phyloP scores from a whole-genome alignment of 176 grass and related monocot genomes.

The Eleusine coracana region DNA sequence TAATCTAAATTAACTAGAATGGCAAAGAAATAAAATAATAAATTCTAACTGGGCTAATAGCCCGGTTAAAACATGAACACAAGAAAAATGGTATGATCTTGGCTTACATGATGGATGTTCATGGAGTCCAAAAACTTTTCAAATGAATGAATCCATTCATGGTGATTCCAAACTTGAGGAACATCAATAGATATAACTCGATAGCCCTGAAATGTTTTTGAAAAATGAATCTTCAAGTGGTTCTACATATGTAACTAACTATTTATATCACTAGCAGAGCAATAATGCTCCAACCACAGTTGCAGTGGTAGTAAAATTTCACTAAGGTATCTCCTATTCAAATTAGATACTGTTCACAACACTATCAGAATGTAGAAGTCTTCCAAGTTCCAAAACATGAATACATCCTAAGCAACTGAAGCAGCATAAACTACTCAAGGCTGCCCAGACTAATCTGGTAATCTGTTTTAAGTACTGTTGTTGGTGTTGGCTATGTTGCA shows the following conservation, averaged over 20 bases:
- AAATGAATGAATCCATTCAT: slow-evolving; percentile 92
- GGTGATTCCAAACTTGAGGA: slow-evolving; percentile 89
- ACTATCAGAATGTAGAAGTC: slow-evolving; percentile 5
- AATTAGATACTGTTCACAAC: background rate
- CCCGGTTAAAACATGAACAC: background rate
- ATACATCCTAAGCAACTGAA: slow-evolving; percentile 19
- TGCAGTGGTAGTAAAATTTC: background rate
- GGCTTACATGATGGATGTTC: slow-evolving; percentile 92
- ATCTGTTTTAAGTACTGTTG: background rate
- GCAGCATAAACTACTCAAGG: slow-evolving; percentile 2
- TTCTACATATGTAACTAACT: background rate
- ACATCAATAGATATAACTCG: slow-evolving; percentile 94
- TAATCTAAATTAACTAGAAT: background rate
- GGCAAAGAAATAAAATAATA: background rate
- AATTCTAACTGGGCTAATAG: background rate
- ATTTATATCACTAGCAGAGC: background rate
- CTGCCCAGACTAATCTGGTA: background rate
- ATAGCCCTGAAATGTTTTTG: slow-evolving; percentile 66
- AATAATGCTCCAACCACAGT: background rate
- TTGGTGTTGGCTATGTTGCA: background rate
- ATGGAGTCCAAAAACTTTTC: slow-evolving; percentile 95
- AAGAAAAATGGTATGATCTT: slow-evolving; percentile 1
- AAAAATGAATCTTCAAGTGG: background rate
- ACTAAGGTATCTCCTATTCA: background rate
- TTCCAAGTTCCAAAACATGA: background rate